Conservation (phyloP, 108 stramenopile species). For the Fragilaria radians region DNA sequence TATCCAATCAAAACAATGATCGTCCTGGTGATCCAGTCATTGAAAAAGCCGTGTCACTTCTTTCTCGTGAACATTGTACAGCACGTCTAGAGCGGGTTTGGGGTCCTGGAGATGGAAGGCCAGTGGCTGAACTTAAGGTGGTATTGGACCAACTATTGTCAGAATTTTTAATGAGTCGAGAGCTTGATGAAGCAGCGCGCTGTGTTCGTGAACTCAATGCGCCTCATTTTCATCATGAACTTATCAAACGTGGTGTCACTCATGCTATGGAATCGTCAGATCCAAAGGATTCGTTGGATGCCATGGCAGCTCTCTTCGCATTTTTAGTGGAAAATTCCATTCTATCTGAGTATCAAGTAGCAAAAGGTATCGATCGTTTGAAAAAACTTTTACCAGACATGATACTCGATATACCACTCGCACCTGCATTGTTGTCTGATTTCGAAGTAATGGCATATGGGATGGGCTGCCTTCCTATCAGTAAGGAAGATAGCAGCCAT, state of each 20-base stretch:
- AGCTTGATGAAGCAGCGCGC: constrained; percentile 88
- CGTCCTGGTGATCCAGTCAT: constrained; percentile 77
- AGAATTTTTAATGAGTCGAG: constrained; percentile 87
- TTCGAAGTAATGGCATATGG: constrained; percentile 48
- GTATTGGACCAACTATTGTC: constrained; percentile 84
- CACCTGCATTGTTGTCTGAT: constrained; percentile 50
- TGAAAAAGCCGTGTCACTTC: constrained; percentile 79
- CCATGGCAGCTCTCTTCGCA: constrained; percentile 73
- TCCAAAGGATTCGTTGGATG: constrained; percentile 48
- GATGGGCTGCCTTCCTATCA: not conserved
- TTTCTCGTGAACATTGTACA: constrained; percentile 85
- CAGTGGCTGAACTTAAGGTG: constrained; percentile 91
- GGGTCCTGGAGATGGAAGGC: constrained; percentile 95
- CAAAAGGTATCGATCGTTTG: constrained; percentile 67
- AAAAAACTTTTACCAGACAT: constrained; percentile 60
- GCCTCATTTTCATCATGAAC: constrained; percentile 91
- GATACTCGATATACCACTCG: constrained; percentile 70
- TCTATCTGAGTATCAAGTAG: constrained; percentile 74
- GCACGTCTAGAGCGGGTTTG: constrained; percentile 89
- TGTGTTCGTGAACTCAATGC: constrained; percentile 87
- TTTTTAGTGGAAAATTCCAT: constrained; percentile 72
- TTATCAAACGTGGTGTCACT: constrained; percentile 92
- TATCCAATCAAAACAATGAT: constrained; percentile 82
- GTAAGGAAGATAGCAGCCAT: too few relatives aligned
- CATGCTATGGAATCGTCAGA: constrained; percentile 66